Evolutionary conservation across 2,329 filamentous ascomycete genomes (phyloP), one percentile per base, ranked within the genome.

Genomic region (Talaromyces marneffei): DNA sequence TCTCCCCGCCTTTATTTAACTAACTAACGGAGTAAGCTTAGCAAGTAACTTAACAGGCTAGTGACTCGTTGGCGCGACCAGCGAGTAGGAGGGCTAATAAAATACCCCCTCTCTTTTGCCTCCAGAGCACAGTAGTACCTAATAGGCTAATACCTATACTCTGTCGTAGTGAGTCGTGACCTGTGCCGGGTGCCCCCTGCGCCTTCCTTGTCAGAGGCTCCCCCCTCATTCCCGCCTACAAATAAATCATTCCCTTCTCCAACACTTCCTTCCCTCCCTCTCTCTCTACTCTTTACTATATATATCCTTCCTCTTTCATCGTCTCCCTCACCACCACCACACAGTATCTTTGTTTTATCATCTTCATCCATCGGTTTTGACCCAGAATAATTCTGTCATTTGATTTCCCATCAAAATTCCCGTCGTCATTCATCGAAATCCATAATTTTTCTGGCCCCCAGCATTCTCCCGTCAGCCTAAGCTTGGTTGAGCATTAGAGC

Each of bases 1-100:
- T 63, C 59, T 63, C 62, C 54, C 56, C 53, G 53, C 54, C 53
- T 39, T 58, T 25, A 27, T 18, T 23, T 25, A 44, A 14, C 35
- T 5, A 39, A 1, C 9, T n/a, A 18, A 48, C 23, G 6, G 12
- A 29, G n/a, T n/a, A n/a, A n/a, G 44, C 46, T 31, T 50, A 50
- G 27, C 25, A 46, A 14, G 12, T 2, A 23, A 46, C 12, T n/a
- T n/a, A n/a, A 46, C 20, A 23, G 18, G 44, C 44, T 27, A 27
- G 39, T n/a, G n/a, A n/a, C n/a, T n/a, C n/a, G 12, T 18, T 42
- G 39, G 6, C 2, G 18, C 39, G 2, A 18, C 39, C 44, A 27
- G 44, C 44, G 44, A 48, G 44, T 48, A 48, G 44, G 44, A 48
- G 23, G 5, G 23, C 44, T 48, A 48, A 48, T 48, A 48, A 27